Evolutionary conservation across 75 land plant species (phyloP).

Genomic region (Isoetes taiwanensis): DNA sequence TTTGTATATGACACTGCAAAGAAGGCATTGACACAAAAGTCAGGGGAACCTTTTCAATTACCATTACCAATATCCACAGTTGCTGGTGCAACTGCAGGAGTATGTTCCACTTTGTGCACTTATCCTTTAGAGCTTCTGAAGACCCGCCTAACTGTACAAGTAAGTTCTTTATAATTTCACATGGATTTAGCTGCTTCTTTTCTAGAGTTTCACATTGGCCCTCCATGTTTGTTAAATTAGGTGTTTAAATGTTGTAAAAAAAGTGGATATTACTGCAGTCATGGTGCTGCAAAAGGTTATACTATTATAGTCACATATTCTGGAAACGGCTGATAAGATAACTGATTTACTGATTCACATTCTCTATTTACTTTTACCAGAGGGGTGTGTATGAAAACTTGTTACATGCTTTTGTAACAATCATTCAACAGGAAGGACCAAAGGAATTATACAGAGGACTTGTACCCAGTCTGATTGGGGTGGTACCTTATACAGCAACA

Average conservation of each 20-base stretch:
- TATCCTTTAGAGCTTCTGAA: slow-evolving; percentile 91
- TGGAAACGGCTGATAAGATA: too few relatives aligned
- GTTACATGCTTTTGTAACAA: slow-evolving; percentile 71
- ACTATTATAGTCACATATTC: too few relatives aligned
- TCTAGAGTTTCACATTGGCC: too few relatives aligned
- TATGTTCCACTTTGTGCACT: slow-evolving; percentile 76
- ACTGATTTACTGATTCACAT: neutral
- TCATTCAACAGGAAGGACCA: slow-evolving; percentile 63
- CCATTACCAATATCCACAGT: slow-evolving; percentile 56
- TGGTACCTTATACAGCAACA: slow-evolving; percentile 85
- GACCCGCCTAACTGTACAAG: slow-evolving; percentile 90
- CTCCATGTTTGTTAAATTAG: too few relatives aligned
- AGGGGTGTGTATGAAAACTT: slow-evolving; percentile 69
- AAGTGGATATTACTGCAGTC: too few relatives aligned
- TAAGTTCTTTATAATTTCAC: slow-evolving; percentile 8
- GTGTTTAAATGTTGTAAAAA: too few relatives aligned
- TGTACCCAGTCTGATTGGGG: slow-evolving; percentile 80
- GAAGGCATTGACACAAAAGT: slow-evolving; percentile 47
- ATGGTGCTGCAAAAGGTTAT: too few relatives aligned
- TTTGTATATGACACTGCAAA: slow-evolving; percentile 90
- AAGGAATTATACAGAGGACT: slow-evolving; percentile 84
- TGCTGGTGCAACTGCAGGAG: slow-evolving; percentile 94
- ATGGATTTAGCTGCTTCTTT: neutral
- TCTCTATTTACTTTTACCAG: slow-evolving; percentile 29
- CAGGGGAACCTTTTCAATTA: slow-evolving; percentile 40